These are phyloP conservation scores for Aureobasidium sp. DNA, from an alignment of 2,329 filamentous ascomycete genomes.

Conservation along the genomic window DNA sequence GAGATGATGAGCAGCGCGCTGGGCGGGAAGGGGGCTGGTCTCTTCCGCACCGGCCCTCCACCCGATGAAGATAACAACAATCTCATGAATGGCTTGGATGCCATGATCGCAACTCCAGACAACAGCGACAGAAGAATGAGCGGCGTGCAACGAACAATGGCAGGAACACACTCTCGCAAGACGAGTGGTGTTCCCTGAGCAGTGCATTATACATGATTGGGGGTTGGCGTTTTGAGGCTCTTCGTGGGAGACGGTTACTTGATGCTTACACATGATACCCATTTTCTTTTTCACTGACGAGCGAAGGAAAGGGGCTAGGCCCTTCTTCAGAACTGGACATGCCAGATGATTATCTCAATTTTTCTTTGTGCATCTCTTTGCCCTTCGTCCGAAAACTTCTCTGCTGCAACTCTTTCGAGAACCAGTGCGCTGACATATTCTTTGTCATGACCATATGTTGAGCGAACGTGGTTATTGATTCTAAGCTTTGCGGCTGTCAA, in stretches of 20 bases:
- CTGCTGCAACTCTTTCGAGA: not conserved
- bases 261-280: constrained; percentile 12
- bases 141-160: constrained; percentile 4
- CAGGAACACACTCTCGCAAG: constrained; percentile 5
- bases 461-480: constrained; percentile 6
- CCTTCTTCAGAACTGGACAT: not conserved
- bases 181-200: not conserved
- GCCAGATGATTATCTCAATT: not conserved
- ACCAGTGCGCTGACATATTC: not conserved
- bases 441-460: not conserved
- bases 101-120: not conserved
- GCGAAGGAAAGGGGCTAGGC: not conserved
- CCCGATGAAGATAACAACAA: not conserved
- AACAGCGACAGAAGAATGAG: constrained; percentile 14
- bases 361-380: not conserved
- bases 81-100: not conserved
- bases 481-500: not conserved
- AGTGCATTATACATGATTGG: not conserved
- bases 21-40: constrained; percentile 18
- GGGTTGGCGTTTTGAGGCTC: constrained; percentile 6
- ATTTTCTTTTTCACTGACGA: constrained; percentile 3
- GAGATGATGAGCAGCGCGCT: constrained; percentile 56
- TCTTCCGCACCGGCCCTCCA: constrained; percentile 18
- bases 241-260: not conserved
- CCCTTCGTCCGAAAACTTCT: not conserved